Evolutionary conservation across 2,329 filamentous ascomycete genomes (phyloP).

Genomic region (Helicocarpus griseus): DNA sequence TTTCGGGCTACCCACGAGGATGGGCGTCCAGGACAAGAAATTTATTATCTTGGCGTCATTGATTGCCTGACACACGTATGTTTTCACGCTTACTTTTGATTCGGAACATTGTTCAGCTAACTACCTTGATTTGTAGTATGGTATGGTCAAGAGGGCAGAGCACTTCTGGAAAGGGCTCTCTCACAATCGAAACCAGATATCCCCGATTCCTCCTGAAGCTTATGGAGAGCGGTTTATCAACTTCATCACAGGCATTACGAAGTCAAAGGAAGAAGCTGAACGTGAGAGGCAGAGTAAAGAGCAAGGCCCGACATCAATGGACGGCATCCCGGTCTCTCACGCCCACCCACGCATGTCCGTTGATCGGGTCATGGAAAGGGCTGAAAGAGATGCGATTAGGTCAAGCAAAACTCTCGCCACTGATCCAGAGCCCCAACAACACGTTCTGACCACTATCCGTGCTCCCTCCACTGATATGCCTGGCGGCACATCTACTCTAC

Average conservation of each 20-base stretch:
- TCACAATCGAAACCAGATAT: slow-evolving; percentile 76
- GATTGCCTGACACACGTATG: slow-evolving; percentile 94
- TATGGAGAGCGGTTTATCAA: slow-evolving; percentile 92
- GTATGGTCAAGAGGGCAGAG: slow-evolving; percentile 86
- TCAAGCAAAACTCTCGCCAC: slow-evolving; percentile 25
- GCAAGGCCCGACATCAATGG: slow-evolving; percentile 22
- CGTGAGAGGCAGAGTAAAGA: slow-evolving; percentile 31
- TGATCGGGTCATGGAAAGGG: slow-evolving; percentile 46
- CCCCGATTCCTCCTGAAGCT: slow-evolving; percentile 76
- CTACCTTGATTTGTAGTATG: slow-evolving; percentile 53
- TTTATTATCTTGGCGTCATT: slow-evolving; percentile 97
- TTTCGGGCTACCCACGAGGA: slow-evolving; percentile 89
- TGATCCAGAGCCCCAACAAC: slow-evolving; percentile 52
- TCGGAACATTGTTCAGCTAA: background rate
- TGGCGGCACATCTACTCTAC: slow-evolving; percentile 52
- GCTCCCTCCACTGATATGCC: slow-evolving; percentile 48
- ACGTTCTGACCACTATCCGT: slow-evolving; percentile 48
- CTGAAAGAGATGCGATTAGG: slow-evolving; percentile 48
- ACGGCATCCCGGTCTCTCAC: slow-evolving; percentile 17
- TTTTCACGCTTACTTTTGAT: slow-evolving; percentile 15
- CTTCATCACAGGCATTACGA: slow-evolving; percentile 84
- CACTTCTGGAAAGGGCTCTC: slow-evolving; percentile 95
- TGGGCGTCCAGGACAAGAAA: slow-evolving; percentile 72
- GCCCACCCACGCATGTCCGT: slow-evolving; percentile 31
- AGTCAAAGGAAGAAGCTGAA: slow-evolving; percentile 74